Conservation (phyloP, 352 stramenopile genomes). For the Blastocystis hominis region DNA sequence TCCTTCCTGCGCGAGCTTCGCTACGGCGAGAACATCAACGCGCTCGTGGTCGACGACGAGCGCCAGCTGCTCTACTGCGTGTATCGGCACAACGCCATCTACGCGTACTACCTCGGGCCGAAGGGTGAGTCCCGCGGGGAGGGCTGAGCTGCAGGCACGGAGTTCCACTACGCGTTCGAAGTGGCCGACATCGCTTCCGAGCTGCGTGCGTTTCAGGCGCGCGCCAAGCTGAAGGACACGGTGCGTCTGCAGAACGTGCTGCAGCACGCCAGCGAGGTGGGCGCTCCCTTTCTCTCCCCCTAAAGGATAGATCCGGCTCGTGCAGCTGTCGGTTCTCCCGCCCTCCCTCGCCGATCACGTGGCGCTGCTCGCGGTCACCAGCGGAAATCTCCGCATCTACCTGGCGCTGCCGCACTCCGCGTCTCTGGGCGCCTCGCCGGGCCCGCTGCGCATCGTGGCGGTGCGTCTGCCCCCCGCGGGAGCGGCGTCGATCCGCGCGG, state of each 20-base stretch:
- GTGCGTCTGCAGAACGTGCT: neutral
- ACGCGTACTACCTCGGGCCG: conserved; percentile 25
- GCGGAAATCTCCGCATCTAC: conserved; percentile 6
- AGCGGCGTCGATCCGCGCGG: neutral
- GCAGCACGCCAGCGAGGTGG: neutral
- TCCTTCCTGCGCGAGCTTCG: conserved; percentile 9
- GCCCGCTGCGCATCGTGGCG: neutral
- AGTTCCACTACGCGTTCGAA: conserved; percentile 17
- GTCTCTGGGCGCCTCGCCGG: neutral
- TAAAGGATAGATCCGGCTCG: neutral
- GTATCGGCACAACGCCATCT: conserved; percentile 18
- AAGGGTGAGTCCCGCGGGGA: neutral
- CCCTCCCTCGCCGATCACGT: neutral
- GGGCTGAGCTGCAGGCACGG: neutral
- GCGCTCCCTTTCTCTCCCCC: neutral
- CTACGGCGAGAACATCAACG: conserved; percentile 43
- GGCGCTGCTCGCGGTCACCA: neutral
- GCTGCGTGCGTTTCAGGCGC: neutral
- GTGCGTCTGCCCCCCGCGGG: neutral
- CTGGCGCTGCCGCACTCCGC: neutral
- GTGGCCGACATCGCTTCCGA: neutral
- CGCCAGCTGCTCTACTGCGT: conserved; percentile 40
- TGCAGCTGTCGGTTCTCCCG: neutral
- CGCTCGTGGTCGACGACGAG: conserved; percentile 7
- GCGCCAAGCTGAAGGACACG: neutral